These are phyloP conservation scores for Heterobasidion occidentale DNA, from an alignment of 1,284 basidiomycete species.

Conservation along the genomic window DNA sequence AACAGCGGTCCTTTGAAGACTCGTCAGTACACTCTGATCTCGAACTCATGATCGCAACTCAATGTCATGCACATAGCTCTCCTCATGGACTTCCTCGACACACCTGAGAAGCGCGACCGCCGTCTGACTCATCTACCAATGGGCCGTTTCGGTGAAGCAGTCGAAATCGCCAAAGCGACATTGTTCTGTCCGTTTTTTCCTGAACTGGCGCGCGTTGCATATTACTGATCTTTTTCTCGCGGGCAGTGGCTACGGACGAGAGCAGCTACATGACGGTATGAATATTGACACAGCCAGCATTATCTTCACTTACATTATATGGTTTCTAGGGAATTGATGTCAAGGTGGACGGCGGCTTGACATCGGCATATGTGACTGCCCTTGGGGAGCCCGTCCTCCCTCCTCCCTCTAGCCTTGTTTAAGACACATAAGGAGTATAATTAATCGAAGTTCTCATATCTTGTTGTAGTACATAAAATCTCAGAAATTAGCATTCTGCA, in stretches of 20 bases:
- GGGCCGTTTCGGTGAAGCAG: slow-evolving; percentile 94
- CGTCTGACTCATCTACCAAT: slow-evolving; percentile 90
- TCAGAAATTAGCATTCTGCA: no score
- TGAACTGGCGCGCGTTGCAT: neutral
- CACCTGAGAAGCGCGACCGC: slow-evolving; percentile 91
- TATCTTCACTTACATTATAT: slow-evolving; percentile 9
- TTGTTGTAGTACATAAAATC: neutral
- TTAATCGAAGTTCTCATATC: neutral
- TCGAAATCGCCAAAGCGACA: slow-evolving; percentile 89
- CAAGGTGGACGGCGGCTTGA: slow-evolving; percentile 87
- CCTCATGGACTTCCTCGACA: slow-evolving; percentile 97
- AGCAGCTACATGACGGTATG: slow-evolving; percentile 80
- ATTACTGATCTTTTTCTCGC: slow-evolving; percentile 5
- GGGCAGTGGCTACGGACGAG: slow-evolving; percentile 72
- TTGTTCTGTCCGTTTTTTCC: slow-evolving; percentile 70
- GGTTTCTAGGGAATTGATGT: slow-evolving; percentile 78
- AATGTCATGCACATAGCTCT: slow-evolving; percentile 45
- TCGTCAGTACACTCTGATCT: slow-evolving; percentile 39
- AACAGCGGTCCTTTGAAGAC: slow-evolving; percentile 85
- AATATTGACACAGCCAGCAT: slow-evolving; percentile 10
- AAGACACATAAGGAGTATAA: neutral
- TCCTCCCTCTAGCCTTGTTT: slow-evolving; percentile 56
- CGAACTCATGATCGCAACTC: neutral
- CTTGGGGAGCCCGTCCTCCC: slow-evolving; percentile 59
- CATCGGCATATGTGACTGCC: slow-evolving; percentile 83